phyloP scores from a whole-genome alignment of 495 filamentous ascomycete species.

The Aspergillus saccharolyticus region DNA sequence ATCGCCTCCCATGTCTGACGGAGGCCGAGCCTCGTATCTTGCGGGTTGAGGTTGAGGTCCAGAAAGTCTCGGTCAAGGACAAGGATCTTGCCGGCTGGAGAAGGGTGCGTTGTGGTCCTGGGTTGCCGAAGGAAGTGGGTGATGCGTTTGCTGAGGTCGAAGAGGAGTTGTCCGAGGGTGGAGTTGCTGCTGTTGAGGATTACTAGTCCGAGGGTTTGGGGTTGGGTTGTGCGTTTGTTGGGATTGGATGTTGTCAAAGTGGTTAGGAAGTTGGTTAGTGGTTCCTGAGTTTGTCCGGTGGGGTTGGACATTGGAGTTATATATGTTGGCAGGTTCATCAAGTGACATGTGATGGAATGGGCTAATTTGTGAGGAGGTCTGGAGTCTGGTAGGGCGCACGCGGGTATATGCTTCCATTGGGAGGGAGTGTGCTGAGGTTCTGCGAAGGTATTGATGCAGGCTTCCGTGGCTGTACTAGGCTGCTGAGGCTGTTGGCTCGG shows the following conservation, averaged over 20 bases:
- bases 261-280: not conserved
- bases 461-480: not conserved
- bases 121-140: slow-evolving; percentile 7
- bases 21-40: slow-evolving; percentile 23
- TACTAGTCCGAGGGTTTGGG: slow-evolving; percentile 6
- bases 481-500: not conserved
- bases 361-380: not conserved
- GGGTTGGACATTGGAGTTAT: not conserved
- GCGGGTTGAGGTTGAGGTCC: slow-evolving; percentile 14
- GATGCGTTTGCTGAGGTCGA: slow-evolving; percentile 18
- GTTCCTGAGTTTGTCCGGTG: not conserved
- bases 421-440: too few relatives aligned
- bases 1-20: slow-evolving; percentile 29
- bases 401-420: too few relatives aligned
- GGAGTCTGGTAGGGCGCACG: not conserved
- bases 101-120: not conserved
- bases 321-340: not conserved
- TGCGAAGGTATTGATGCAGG: too few relatives aligned
- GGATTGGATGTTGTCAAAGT: not conserved
- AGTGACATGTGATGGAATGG: not conserved
- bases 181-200: slow-evolving; percentile 1
- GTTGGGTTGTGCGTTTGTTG: not conserved
- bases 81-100: slow-evolving; percentile 28
- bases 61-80: slow-evolving; percentile 29
- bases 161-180: slow-evolving; percentile 24